A percentile compares a stretch with the other conserved stretches of the same genome.
Conservation (phyloP, 2,329 filamentous ascomycete genomes). For the Penicillium sp. region DNA sequence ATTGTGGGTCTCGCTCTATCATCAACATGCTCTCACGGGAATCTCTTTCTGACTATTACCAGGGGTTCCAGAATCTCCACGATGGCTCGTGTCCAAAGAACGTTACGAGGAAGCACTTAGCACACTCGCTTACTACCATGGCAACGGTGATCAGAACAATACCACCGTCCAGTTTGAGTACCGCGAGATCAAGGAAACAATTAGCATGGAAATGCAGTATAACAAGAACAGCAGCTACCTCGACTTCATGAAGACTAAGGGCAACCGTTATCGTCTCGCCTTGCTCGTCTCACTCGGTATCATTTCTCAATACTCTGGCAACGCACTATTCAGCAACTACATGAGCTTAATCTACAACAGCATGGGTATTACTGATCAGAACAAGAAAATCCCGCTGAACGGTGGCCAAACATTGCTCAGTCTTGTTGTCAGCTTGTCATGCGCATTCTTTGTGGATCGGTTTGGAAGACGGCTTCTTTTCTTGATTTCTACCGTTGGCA, state of each 20-base stretch:
- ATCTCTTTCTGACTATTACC: not conserved
- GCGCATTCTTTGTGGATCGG: slow-evolving; percentile 58
- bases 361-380: slow-evolving; percentile 61
- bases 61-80: slow-evolving; percentile 65
- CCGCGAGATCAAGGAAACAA: slow-evolving; percentile 66
- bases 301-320: slow-evolving; percentile 70
- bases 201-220: slow-evolving; percentile 58
- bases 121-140: slow-evolving; percentile 66
- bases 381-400: slow-evolving; percentile 59
- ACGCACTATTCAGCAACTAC: slow-evolving; percentile 69
- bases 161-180: slow-evolving; percentile 67
- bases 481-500: slow-evolving; percentile 44
- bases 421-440: slow-evolving; percentile 59
- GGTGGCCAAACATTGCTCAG: slow-evolving; percentile 62
- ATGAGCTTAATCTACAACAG: slow-evolving; percentile 63
- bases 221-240: slow-evolving; percentile 56
- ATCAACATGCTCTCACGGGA: not conserved
- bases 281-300: slow-evolving; percentile 65
- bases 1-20: slow-evolving; percentile 38
- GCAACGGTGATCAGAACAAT: slow-evolving; percentile 60
- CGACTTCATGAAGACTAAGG: slow-evolving; percentile 63
- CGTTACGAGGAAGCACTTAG: slow-evolving; percentile 62
- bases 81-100: slow-evolving; percentile 66
- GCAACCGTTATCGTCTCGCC: slow-evolving; percentile 65
- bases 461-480: slow-evolving; percentile 61